These are phyloP conservation scores for Bondarzewia mesenterica DNA, from an alignment of 1,284 basidiomycete species.

Conservation along the genomic window DNA sequence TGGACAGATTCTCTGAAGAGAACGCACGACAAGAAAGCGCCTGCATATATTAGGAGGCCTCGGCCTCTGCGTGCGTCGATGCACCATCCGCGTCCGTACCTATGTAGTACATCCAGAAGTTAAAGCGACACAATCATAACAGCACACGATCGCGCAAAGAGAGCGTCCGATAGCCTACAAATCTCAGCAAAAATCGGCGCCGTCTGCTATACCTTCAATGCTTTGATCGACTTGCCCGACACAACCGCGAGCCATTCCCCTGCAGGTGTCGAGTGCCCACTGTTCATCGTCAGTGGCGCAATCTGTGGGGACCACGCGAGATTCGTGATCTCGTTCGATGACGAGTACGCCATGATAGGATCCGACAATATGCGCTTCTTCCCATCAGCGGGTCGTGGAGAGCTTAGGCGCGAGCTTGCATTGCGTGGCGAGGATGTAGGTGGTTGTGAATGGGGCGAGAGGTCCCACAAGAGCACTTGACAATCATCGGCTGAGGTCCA, in stretches of 20 bases:
- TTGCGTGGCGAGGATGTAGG: slow-evolving; percentile 53
- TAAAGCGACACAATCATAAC: slow-evolving; percentile 1
- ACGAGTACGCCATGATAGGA: slow-evolving; percentile 79
- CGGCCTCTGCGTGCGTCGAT: background rate
- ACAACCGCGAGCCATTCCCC: slow-evolving; percentile 92
- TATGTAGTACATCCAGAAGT: background rate
- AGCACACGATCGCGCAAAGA: background rate
- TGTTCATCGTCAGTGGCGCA: slow-evolving; percentile 62
- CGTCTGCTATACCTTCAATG: slow-evolving; percentile 60
- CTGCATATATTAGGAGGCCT: no score
- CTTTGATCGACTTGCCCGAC: slow-evolving; percentile 76
- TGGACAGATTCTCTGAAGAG: no score
- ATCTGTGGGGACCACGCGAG: slow-evolving; percentile 83
- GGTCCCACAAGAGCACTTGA: slow-evolving; percentile 86
- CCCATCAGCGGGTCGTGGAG: slow-evolving; percentile 57
- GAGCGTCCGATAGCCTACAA: background rate
- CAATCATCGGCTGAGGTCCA: slow-evolving; percentile 80
- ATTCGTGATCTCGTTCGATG: slow-evolving; percentile 75
- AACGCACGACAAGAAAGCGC: no score
- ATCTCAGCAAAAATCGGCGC: no score
- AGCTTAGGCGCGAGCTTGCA: slow-evolving; percentile 60
- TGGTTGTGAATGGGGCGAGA: slow-evolving; percentile 51
- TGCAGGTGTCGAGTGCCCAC: slow-evolving; percentile 59
- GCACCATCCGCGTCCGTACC: background rate
- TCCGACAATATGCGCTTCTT: slow-evolving; percentile 69